Evolutionary conservation across 306 rosid species (phyloP).

Genomic region (Lathyrus aphaca): DNA sequence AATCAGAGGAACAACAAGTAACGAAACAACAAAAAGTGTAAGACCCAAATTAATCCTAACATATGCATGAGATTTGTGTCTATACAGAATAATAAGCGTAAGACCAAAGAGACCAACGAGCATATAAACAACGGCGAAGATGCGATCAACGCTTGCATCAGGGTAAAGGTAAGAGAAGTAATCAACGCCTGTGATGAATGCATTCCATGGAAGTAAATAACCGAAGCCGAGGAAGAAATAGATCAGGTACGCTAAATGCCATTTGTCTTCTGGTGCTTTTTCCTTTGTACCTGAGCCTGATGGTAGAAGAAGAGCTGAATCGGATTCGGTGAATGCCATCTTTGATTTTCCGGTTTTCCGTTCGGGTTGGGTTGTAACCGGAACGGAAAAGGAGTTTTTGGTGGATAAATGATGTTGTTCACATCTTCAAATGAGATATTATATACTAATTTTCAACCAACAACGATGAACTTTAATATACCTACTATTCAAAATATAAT

Average conservation of each 20-base stretch:
- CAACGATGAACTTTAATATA: too few species aligned
- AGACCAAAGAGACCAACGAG: conserved; percentile 56
- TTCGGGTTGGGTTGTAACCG: not conserved
- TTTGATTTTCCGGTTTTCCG: not conserved
- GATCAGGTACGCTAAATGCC: conserved; percentile 65
- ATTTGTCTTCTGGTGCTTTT: conserved; percentile 58
- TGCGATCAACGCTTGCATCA: conserved; percentile 72
- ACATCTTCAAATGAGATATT: too few species aligned
- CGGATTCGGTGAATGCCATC: conserved; percentile 10
- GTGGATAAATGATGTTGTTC: too few species aligned
- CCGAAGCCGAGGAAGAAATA: conserved; percentile 78
- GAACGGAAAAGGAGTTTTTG: too few species aligned
- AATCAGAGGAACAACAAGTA: conserved; percentile 65
- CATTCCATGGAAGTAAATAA: conserved; percentile 82
- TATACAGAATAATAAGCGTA: conserved; percentile 56
- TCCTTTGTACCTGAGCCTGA: not conserved
- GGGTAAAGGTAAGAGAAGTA: conserved; percentile 88
- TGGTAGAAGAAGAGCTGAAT: conserved; percentile 9
- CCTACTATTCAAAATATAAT: too few species aligned
- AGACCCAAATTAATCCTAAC: conserved; percentile 74
- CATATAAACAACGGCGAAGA: conserved; percentile 78
- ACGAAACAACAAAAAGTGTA: conserved; percentile 52
- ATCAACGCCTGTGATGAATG: conserved; percentile 88
- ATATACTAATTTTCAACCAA: too few species aligned
- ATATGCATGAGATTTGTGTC: conserved; percentile 63